phyloP scores from a whole-genome alignment of 1,284 basidiomycete species.

The Tremellales sp. region DNA sequence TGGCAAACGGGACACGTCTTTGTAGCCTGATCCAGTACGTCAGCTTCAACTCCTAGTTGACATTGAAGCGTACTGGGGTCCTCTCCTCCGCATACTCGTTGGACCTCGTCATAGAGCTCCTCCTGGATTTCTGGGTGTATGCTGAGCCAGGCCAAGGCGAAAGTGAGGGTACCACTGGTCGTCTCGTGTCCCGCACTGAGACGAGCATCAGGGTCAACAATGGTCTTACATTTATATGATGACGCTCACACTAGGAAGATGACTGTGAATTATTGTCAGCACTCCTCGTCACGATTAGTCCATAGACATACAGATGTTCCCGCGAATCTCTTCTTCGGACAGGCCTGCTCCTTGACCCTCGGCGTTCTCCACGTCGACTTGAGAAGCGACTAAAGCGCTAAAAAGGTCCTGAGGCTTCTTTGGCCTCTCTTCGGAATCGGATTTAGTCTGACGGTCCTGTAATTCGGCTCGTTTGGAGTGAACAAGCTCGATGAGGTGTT shows the following conservation, averaged over 20 bases:
- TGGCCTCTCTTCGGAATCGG: constrained; percentile 12
- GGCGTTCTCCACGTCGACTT: constrained; percentile 19
- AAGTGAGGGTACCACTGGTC: constrained; percentile 58
- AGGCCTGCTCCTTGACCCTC: constrained; percentile 16
- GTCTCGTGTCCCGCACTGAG: constrained; percentile 49
- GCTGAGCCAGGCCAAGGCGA: constrained; percentile 55
- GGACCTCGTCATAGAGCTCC: constrained; percentile 57
- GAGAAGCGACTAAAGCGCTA: constrained; percentile 21
- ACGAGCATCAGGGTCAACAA: neutral
- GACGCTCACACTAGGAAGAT: constrained; percentile 23
- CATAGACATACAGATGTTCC: constrained; percentile 23
- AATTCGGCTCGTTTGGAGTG: constrained; percentile 17
- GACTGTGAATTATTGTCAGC: constrained; percentile 4
- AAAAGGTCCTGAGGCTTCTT: constrained; percentile 21
- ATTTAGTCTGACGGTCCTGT: neutral
- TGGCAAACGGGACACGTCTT: constrained; percentile 53
- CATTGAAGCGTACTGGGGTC: constrained; percentile 14
- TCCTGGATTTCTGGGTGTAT: constrained; percentile 62
- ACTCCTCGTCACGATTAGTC: neutral
- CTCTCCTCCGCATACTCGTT: constrained; percentile 50
- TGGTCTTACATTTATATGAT: neutral
- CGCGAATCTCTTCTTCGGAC: constrained; percentile 22
- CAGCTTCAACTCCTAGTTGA: too few relatives aligned
- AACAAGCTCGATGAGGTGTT: constrained; percentile 22
- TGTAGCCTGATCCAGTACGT: constrained; percentile 44